Evolutionary conservation across 345 rosid genomes (phyloP), one percentile per base, ranked within the genome.

Genomic region (Eucalyptus lansdowneana): DNA sequence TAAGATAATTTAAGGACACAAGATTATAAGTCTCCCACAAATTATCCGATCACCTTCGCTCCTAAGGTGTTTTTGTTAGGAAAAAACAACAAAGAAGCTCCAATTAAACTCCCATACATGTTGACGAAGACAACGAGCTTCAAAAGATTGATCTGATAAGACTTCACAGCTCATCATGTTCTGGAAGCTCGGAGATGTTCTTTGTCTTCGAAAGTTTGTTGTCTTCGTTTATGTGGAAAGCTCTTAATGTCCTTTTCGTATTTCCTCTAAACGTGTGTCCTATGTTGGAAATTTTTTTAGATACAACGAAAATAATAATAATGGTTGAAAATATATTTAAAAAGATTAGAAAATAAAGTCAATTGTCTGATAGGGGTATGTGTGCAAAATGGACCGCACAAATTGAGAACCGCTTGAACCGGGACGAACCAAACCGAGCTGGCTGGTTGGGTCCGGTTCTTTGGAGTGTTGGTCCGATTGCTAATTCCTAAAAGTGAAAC

Each of bases 361-460:
- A 50, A 50, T 50, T 50, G 17, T 50, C 17, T 50, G 17, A 50
- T 50, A 50, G 51, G 51, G 51, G 51, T 50, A 50, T 50, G 51
- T 50, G 51, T 50, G 51, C 17, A 1, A 50, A 50, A 50, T 14
- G 51, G 51, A 50, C 51, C 1, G 7, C 51, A 50, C 53, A 15
- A 50, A 50, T 15, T 50, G 53, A 50, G 53, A 50, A 50, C 19
- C 17, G 0, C 53, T 50, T 50, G 53, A 1, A 50, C 7, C 3
- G 7, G 7, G 17, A 50, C 0, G 17, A 50, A 50, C 51, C 7
- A 14, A 0, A 50, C 17, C 7, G 17, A 50, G 0, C 51, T 50
- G 7, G 51, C 3, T 14, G 7, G 51, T 50, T 50, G 51, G 51
- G 51, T 14, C 51, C 16, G 6, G 17, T 50, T 50, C 51, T 50